Evolutionary conservation across 495 filamentous ascomycete genomes (phyloP).

Genomic region (Penicillium angulare): DNA sequence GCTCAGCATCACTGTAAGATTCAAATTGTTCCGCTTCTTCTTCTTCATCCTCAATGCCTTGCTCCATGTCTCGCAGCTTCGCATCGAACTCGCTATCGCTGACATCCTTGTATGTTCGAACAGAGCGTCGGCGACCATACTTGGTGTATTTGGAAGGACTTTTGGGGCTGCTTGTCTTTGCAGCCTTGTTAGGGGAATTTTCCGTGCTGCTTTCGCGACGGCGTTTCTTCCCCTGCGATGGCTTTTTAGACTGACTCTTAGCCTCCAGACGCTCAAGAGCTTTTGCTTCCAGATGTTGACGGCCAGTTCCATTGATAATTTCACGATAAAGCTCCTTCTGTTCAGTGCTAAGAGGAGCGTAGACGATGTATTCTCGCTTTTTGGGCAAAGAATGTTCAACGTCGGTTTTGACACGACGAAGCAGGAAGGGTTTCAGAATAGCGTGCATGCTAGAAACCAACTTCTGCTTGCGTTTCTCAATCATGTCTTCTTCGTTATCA

Average conservation of each 20-base stretch:
- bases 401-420: slow-evolving; percentile 95
- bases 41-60: slow-evolving; percentile 31
- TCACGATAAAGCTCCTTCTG: slow-evolving; percentile 90
- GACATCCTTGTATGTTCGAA: slow-evolving; percentile 68
- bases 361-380: slow-evolving; percentile 99
- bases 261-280: slow-evolving; percentile 91
- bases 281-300: slow-evolving; percentile 80
- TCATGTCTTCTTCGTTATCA: slow-evolving; percentile 91
- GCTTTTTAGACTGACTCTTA: slow-evolving; percentile 76
- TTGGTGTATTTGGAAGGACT: slow-evolving; percentile 57
- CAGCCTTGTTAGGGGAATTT: slow-evolving; percentile 76
- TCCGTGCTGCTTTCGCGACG: slow-evolving; percentile 88
- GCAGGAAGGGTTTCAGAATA: slow-evolving; percentile 93
- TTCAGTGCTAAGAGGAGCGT: slow-evolving; percentile 89
- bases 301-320: slow-evolving; percentile 74
- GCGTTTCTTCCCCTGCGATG: slow-evolving; percentile 76
- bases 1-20: slow-evolving; percentile 48
- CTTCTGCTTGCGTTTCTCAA: slow-evolving; percentile 73
- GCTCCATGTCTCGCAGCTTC: slow-evolving; percentile 61
- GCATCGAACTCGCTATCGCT: slow-evolving; percentile 73
- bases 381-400: slow-evolving; percentile 95
- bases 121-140: slow-evolving; percentile 43
- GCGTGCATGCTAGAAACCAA: slow-evolving; percentile 91
- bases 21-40: no score
- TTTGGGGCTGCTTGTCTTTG: slow-evolving; percentile 67